These are phyloP conservation scores for Ogataea polymorpha DNA, from an alignment of 805 yeast species.

Conservation along the genomic window DNA sequence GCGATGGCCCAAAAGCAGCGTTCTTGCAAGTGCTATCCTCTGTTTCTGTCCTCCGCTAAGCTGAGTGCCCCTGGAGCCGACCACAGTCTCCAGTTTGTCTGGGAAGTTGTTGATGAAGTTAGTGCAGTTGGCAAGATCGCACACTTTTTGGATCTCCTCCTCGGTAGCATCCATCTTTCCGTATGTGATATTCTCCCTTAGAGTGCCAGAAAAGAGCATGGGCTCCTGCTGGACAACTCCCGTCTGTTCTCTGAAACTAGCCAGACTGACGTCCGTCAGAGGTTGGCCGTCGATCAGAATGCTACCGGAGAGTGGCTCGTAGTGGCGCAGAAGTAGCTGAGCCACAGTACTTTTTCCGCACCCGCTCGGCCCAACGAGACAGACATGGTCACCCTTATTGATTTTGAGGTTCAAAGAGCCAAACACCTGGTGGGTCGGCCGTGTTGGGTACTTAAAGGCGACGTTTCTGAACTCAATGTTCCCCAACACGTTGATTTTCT, in stretches of 20 bases:
- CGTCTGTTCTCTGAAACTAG: slow-evolving; percentile 65
- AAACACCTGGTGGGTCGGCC: slow-evolving; percentile 70
- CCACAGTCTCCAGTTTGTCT: slow-evolving; percentile 72
- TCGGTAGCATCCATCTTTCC: slow-evolving; percentile 63
- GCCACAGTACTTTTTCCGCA: slow-evolving; percentile 91
- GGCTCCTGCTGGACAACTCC: slow-evolving; percentile 98
- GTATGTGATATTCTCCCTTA: slow-evolving; percentile 78
- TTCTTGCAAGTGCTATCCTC: slow-evolving; percentile 86
- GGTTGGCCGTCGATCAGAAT: slow-evolving; percentile 64
- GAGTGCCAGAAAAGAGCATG: slow-evolving; percentile 78
- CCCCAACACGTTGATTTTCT: slow-evolving; percentile 43
- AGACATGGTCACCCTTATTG: slow-evolving; percentile 79
- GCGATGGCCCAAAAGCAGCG: slow-evolving; percentile 54
- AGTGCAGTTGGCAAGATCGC: slow-evolving; percentile 68
- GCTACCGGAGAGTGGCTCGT: slow-evolving; percentile 69
- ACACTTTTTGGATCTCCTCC: slow-evolving; percentile 58
- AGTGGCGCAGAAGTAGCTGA: slow-evolving; percentile 74
- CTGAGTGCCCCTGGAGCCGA: slow-evolving; percentile 86
- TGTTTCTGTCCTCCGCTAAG: slow-evolving; percentile 95
- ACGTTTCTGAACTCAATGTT: slow-evolving; percentile 63
- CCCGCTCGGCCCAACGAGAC: slow-evolving; percentile 96
- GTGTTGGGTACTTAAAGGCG: slow-evolving; percentile 76
- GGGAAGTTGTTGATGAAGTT: slow-evolving; percentile 74
- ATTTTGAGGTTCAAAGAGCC: slow-evolving; percentile 56
- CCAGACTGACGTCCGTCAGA: slow-evolving; percentile 62